Conservation (phyloP, 176 grass and related monocot genomes). For the Microstegium vimineum region DNA sequence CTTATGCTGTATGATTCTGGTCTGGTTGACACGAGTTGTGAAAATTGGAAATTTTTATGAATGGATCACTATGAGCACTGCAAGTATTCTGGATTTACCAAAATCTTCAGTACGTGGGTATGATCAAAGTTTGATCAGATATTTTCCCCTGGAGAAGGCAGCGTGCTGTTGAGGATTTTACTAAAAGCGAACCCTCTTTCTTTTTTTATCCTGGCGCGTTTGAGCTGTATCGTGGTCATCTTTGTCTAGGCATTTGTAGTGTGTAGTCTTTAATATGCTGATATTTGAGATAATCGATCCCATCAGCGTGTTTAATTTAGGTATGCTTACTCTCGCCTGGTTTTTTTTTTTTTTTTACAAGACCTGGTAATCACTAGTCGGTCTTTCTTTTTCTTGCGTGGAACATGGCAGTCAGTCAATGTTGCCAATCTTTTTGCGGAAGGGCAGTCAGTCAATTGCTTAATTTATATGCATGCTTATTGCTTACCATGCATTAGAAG, state of each 20-base stretch:
- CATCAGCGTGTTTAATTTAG: neutral
- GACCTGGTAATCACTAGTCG: neutral
- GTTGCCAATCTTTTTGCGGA: neutral
- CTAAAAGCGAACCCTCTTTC: neutral
- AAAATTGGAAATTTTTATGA: neutral
- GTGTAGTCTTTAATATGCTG: neutral
- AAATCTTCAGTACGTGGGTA: neutral
- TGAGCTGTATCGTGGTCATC: neutral
- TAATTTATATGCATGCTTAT: neutral
- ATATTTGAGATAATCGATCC: neutral
- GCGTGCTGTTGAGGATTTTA: neutral
- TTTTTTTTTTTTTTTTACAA: neutral
- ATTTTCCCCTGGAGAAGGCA: neutral
- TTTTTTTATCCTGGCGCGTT: neutral
- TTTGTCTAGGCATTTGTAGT: neutral
- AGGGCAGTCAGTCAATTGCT: neutral
- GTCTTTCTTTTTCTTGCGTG: neutral
- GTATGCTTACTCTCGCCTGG: neutral
- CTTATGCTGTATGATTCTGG: neutral
- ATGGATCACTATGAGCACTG: neutral
- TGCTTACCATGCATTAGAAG: constrained; percentile 18
- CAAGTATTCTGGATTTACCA: neutral
- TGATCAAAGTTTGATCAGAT: neutral
- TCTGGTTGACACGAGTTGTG: neutral
- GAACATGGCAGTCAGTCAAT: neutral